These are phyloP conservation scores for Favolaschia claudopus DNA, from an alignment of 768 basidiomycete genomes.

Conservation along the genomic window DNA sequence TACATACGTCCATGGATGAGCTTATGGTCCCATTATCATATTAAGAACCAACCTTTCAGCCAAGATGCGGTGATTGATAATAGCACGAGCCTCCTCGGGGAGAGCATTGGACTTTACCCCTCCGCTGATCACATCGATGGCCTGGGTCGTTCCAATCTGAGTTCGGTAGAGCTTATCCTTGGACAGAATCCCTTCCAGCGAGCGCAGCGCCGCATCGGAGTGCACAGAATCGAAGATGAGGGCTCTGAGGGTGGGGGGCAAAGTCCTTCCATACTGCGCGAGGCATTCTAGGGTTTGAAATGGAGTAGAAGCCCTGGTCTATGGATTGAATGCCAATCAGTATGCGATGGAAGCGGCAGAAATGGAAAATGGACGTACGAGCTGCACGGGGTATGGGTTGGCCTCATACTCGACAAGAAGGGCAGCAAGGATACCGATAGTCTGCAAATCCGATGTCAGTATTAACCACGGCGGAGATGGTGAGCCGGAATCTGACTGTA, in stretches of 20 bases:
- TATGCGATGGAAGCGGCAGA: neutral
- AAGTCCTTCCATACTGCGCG: constrained; percentile 53
- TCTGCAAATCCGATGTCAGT: constrained; percentile 31
- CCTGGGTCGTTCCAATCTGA: constrained; percentile 60
- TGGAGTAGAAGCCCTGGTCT: constrained; percentile 49
- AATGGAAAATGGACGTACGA: constrained; percentile 35
- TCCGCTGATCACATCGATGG: constrained; percentile 56
- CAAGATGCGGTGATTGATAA: constrained; percentile 61
- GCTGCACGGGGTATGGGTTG: constrained; percentile 45
- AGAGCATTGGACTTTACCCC: constrained; percentile 65
- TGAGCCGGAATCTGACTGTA: constrained; percentile 48
- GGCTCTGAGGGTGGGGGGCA: constrained; percentile 44
- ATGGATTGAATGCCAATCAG: neutral
- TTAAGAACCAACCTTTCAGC: constrained; percentile 43
- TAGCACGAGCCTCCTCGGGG: constrained; percentile 59
- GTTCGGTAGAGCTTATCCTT: constrained; percentile 33
- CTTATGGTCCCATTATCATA: neutral
- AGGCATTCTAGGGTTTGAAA: constrained; percentile 58
- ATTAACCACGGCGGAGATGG: neutral
- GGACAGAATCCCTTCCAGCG: constrained; percentile 47
- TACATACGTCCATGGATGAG: neutral
- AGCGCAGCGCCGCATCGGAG: constrained; percentile 48
- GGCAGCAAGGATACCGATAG: constrained; percentile 66
- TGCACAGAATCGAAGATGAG: constrained; percentile 42
- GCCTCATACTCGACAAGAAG: constrained; percentile 58